Base-by-base conservation (phyloP, 2,329 filamentous ascomycete species). In the Zasmidium citrigriseum region DNA sequence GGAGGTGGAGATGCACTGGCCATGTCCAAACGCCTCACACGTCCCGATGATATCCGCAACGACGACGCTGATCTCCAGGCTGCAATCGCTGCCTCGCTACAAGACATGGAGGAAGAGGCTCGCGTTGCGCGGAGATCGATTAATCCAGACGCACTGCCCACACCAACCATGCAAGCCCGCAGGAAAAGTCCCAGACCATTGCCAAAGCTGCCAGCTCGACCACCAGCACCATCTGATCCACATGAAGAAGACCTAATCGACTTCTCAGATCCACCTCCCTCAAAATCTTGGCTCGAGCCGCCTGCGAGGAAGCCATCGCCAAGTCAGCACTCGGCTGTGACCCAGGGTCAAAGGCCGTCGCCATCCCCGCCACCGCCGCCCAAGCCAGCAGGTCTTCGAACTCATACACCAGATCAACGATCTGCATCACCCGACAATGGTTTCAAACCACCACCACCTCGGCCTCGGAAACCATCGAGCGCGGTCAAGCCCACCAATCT, bases 61-160 rank as follows among this genome's bases (percentile, higher is more conserved):
- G 74, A 80, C 41, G 78, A 82, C 54, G 75, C 76, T 4, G 77
- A 81, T 38, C 67, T 81, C 14, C 72, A 73, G 64, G 76, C 77
- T 29, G 79, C 79, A 1, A 80, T 82, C 45, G 75, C 76, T 25
- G 77, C 78, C 4, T 81, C 79, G 1, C 63, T 82, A 9, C 72
- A 73, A 20, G 76, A 79, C 25, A 72, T 80, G 67, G 77, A 81
- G 52, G 59, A 66, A 25, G 67, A 73, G 67, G 72, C 62, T 57
- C 74, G 57, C 58, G 68, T 53, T 62, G 74, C 60, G 41, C 73
- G 64, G 64, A 64, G 71, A 29, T 72, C 69, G 16, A 70, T 75
- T 44, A 70, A 75, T 23, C 68, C 70, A 4, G 75, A 78, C 52
- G 68, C 73, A 29, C 68, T 64, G 49, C 44, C 57, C 4, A 52